Base-by-base conservation (phyloP, 257 asterid species). In the Paraleonurus japonicus region DNA sequence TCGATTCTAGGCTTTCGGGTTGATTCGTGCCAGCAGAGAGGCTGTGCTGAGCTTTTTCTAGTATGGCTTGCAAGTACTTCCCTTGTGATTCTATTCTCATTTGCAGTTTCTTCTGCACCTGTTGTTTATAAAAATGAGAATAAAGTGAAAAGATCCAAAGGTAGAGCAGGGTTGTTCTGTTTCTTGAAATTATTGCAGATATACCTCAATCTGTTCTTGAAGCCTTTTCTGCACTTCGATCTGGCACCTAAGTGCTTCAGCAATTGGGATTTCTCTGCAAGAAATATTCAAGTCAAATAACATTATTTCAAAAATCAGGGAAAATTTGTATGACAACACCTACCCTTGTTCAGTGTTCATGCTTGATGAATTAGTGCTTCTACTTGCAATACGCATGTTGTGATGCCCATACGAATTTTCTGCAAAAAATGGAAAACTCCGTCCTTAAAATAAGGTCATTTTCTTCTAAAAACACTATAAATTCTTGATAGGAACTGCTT, bases 71-170 rank as follows among this genome's bases (percentile, higher is more conserved):
- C 81, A 93, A 81, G 81, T 93, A 93, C 79, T 84, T 93, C 67
- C 97, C 96, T 73, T 93, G 98, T 5, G 98, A 89, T 81, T 88
- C 98, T 81, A 93, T 88, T 81, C 98, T 85, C 92, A 86, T 89
- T 67, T 89, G 97, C 82, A 93, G 32, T 67, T 82, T 90, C 92
- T 85, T 89, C 75, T 93, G 96, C 69, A 90, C 97, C 98, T 93
- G 89, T 55, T 35, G 2, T 8, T 6, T 60, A 2, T 39, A 47
- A 27, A 24, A 53, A 22, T 22, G 20, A 53, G 27, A 53, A 53
- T 53, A 22, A 33, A 19, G 16, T 33, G 6, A 53, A 39, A 16
- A 37, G 35, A 20, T 13, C 16, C 32, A 41, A 43, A 17, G 1
- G 24, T 0, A 11, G 45, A 24, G 3, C 65, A 24, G 53, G 20